Base-by-base conservation (phyloP, 2,329 filamentous ascomycete genomes). In the Nectriaceae sp. region DNA sequence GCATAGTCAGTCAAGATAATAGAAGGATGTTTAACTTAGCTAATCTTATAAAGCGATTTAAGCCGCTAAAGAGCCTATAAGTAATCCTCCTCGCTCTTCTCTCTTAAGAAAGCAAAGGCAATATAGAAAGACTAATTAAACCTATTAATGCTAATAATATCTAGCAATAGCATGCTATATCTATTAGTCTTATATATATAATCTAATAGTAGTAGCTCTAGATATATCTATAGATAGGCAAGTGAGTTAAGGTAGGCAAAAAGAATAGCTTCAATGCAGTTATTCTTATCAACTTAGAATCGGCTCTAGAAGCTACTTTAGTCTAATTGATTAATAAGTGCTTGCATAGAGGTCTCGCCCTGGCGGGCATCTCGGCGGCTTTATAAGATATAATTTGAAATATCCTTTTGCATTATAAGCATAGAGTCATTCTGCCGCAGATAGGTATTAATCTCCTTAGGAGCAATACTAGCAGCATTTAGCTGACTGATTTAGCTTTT, bases 111-210 rank as follows among this genome's bases (percentile, higher is more conserved):
- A n/a, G n/a, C n/a, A n/a, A n/a, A n/a, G 6, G 52, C 47, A 37
- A 62, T 60, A 44, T 35, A 63, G 31, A 62, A 63, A 2, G 52
- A 55, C 2, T 42, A 37, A 24, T 59, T 15, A 31, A 35, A 61
- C 31, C 49, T 42, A 48, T 60, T 39, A 46, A 64, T 46, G 3
- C 47, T 45, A 46, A 61, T 46, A 4, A 62, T 61, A 45, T 61
- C 49, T 20, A 62, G 49, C 11, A 64, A 47, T 4, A 44, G 55
- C 47, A 64, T 62, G 2, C 18, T 29, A 19, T 58, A 54, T 39
- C 57, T 61, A 22, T 61, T 62, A 4, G 49, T 62, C 41, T 64
- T 61, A 31, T 62, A 61, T 6, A 46, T 61, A 38, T 43, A 62
- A 31, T 59, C 52, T 20, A 63, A 21, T 21, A 63, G 13, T 11